Evolutionary conservation across 805 yeast genomes (phyloP).

Genomic region (Grigorovia jiainica): DNA sequence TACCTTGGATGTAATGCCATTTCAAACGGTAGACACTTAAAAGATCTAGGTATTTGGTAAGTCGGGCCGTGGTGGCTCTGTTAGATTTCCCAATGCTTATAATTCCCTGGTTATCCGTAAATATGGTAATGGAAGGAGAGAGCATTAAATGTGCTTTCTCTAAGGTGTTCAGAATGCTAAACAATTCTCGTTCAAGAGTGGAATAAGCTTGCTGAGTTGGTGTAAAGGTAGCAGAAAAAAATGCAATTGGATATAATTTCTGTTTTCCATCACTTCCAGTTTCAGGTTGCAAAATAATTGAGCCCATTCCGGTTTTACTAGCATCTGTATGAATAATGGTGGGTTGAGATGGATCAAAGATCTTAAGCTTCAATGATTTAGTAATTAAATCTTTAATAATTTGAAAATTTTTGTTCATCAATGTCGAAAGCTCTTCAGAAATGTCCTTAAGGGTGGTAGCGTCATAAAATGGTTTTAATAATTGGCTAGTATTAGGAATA

Average conservation of each 20-base stretch:
- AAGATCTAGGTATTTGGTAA: background rate
- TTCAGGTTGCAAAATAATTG: constrained; percentile 3
- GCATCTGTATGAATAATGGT: constrained; percentile 3
- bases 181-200: constrained; percentile 1
- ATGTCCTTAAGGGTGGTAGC: background rate
- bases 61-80: background rate
- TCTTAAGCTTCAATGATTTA: background rate
- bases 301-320: constrained; percentile 2
- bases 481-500: constrained; percentile 2
- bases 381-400: background rate
- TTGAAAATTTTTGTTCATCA: background rate
- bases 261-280: background rate
- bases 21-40: background rate
- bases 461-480: constrained; percentile 1
- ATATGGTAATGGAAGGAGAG: background rate
- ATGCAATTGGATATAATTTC: background rate
- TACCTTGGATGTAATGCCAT: constrained; percentile 3
- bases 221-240: constrained; percentile 1
- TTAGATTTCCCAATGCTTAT: background rate
- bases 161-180: background rate
- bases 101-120: constrained; percentile 2
- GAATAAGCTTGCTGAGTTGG: background rate
- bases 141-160: background rate
- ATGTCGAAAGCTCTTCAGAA: background rate
- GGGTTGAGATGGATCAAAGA: constrained; percentile 1